phyloP scores from a whole-genome alignment of 164 flowering plant species.

The Echeveria elegans region DNA sequence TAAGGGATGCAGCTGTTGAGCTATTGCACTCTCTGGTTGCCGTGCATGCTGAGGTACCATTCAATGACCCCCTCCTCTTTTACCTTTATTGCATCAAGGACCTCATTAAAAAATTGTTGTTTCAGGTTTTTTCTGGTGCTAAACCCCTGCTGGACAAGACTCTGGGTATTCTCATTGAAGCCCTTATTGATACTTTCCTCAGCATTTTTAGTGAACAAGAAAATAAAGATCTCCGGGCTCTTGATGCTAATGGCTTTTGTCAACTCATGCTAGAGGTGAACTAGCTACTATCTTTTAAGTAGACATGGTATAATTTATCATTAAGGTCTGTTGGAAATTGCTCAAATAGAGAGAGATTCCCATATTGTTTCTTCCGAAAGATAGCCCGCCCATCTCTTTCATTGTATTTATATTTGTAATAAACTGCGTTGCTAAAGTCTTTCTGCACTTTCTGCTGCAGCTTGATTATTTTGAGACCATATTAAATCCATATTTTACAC shows the following conservation, averaged over 20 bases:
- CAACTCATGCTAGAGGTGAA: conserved; percentile 98
- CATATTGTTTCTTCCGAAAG: neutral
- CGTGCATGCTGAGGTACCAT: conserved; percentile 90
- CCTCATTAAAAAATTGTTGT: neutral
- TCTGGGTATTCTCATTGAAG: conserved; percentile 92
- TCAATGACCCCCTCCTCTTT: neutral
- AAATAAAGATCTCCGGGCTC: conserved; percentile 53
- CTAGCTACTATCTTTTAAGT: neutral
- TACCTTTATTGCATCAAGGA: neutral
- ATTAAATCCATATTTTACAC: conserved; percentile 73
- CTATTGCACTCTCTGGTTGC: conserved; percentile 81
- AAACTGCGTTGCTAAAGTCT: neutral
- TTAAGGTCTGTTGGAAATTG: neutral
- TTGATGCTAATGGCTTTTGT: conserved; percentile 96
- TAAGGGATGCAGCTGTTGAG: conserved; percentile 92
- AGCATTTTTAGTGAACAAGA: conserved; percentile 72
- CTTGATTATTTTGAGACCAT: conserved; percentile 92
- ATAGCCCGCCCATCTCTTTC: neutral
- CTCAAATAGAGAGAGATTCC: neutral
- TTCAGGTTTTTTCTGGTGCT: conserved; percentile 90
- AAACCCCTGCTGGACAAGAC: conserved; percentile 83
- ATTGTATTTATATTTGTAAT: neutral
- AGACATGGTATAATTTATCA: neutral
- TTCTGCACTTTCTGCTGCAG: conserved; percentile 35
- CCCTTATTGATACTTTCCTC: conserved; percentile 85